A percentile compares a stretch with the other conserved stretches of the same genome.
Evolutionary conservation across 2,329 filamentous ascomycete species (phyloP).

Genomic region (Talaromyces albobiverticillius): DNA sequence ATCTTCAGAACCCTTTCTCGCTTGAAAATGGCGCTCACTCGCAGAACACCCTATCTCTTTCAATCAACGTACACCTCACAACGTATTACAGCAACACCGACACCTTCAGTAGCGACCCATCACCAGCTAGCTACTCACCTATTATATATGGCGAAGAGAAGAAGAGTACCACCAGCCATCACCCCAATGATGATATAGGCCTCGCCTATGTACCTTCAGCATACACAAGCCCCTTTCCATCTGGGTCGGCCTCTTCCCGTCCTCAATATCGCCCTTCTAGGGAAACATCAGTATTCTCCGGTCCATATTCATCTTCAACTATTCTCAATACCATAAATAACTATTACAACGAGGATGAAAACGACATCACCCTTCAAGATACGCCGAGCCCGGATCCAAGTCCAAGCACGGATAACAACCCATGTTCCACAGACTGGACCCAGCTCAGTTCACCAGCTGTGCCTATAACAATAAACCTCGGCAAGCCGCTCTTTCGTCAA

Average conservation of each 20-base stretch:
- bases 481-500: constrained; percentile 12
- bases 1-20: not conserved
- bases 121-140: constrained; percentile 1
- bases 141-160: constrained; percentile 2
- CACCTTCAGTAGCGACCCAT: not conserved
- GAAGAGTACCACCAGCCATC: not conserved
- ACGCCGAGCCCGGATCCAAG: not conserved
- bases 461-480: constrained; percentile 11
- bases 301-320: not conserved
- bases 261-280: not conserved
- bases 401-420: not conserved
- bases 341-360: not conserved
- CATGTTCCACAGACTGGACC: constrained; percentile 11
- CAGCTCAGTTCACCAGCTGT: constrained; percentile 8
- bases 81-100: constrained; percentile 12
- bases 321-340: constrained; percentile 3
- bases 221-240: not conserved
- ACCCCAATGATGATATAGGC: not conserved
- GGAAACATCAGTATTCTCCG: not conserved
- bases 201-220: not conserved
- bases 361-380: not conserved
- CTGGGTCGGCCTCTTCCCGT: not conserved
- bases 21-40: constrained; percentile 50
- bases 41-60: constrained; percentile 68
- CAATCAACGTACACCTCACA: constrained; percentile 43